Conservation (phyloP, 352 stramenopile species). For the Globisporangium nagaii region DNA sequence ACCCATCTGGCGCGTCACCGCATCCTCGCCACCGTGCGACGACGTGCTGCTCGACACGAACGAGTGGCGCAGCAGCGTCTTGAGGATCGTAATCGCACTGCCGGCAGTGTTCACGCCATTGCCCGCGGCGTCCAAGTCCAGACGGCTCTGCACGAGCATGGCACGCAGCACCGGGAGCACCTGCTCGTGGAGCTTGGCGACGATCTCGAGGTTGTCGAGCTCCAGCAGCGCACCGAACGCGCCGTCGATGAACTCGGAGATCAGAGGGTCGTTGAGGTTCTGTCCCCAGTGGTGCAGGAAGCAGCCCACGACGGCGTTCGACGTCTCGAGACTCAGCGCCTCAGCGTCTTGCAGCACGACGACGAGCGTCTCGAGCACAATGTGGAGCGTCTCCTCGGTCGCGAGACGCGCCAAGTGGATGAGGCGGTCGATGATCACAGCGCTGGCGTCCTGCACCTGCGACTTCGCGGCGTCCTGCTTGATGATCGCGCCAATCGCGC, state of each 20-base stretch:
- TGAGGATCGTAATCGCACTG: conserved; percentile 64
- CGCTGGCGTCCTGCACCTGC: conserved; percentile 42
- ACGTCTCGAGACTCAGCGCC: conserved; percentile 25
- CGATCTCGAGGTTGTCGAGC: conserved; percentile 52
- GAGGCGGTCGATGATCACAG: conserved; percentile 51
- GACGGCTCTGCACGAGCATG: conserved; percentile 51
- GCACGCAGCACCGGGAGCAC: conserved; percentile 50
- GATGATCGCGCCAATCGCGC: conserved; percentile 65
- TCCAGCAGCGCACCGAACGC: conserved; percentile 63
- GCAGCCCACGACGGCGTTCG: conserved; percentile 41
- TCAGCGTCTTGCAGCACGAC: conserved; percentile 62
- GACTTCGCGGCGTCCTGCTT: conserved; percentile 53
- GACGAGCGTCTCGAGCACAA: conserved; percentile 71
- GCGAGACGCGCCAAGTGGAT: conserved; percentile 51
- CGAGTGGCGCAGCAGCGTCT: conserved; percentile 68
- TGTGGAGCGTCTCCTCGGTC: conserved; percentile 70
- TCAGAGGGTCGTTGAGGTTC: conserved; percentile 72
- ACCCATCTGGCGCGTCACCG: conserved; percentile 39
- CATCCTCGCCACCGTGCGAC: conserved; percentile 18
- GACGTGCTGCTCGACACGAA: conserved; percentile 36
- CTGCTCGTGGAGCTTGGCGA: conserved; percentile 53
- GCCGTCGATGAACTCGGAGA: conserved; percentile 64
- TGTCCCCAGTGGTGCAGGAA: conserved; percentile 67
- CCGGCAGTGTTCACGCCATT: conserved; percentile 56
- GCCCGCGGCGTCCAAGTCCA: conserved; percentile 39